phyloP scores from a whole-genome alignment of 345 rosid species.

The Nephelium lappaceum region DNA sequence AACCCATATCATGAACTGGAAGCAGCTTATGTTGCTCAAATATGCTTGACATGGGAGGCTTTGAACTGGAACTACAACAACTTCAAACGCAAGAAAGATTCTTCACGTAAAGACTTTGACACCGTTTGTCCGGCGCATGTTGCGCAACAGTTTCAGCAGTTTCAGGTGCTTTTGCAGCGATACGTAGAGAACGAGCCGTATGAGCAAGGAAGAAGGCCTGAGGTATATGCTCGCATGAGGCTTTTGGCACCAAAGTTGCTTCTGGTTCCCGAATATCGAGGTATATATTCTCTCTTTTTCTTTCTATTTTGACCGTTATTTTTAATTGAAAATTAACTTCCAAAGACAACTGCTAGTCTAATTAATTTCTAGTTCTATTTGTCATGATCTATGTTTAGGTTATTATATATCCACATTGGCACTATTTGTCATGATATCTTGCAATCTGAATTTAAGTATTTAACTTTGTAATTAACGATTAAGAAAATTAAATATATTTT shows the following conservation, averaged over 20 bases:
- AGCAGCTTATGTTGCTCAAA: conserved; percentile 85
- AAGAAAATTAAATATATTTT: too few relatives aligned
- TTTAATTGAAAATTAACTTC: background rate
- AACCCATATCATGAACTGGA: conserved; percentile 93
- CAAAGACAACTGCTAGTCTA: too few relatives aligned
- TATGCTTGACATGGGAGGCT: conserved; percentile 97
- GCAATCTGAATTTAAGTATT: too few relatives aligned
- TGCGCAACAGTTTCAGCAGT: conserved; percentile 92
- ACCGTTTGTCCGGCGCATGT: conserved; percentile 74
- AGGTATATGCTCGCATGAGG: conserved; percentile 91
- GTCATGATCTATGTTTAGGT: too few relatives aligned
- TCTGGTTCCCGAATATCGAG: conserved; percentile 93
- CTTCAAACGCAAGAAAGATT: conserved; percentile 62
- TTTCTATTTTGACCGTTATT: background rate
- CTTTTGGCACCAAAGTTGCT: conserved; percentile 89
- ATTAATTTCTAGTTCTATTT: too few relatives aligned
- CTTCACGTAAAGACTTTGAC: conserved; percentile 48
- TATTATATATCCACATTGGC: too few relatives aligned
- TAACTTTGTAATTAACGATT: too few relatives aligned
- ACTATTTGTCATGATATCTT: too few relatives aligned
- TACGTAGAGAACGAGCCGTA: conserved; percentile 94
- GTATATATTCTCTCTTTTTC: conserved; percentile 31
- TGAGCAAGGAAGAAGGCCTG: conserved; percentile 92
- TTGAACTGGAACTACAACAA: conserved; percentile 91
- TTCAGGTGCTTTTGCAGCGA: conserved; percentile 87